Conservation (phyloP, 1,139 yeast species). For the Lodderomyces orthopsilosis region DNA sequence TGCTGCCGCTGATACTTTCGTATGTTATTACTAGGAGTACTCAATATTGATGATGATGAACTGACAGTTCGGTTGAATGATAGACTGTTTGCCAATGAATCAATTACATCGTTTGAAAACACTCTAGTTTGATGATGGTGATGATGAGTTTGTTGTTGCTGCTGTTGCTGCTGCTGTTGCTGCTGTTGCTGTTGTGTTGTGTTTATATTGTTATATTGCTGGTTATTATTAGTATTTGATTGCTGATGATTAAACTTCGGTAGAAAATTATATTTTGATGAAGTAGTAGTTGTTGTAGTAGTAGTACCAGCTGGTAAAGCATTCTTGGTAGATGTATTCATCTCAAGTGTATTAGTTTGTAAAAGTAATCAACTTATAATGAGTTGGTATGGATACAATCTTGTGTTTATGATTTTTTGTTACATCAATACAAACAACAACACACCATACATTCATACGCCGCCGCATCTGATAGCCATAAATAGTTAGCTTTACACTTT, state of each 20-base stretch:
- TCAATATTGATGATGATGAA: conserved; percentile 35
- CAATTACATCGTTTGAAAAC: conserved; percentile 9
- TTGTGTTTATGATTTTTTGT: not conserved
- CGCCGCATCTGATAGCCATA: no score
- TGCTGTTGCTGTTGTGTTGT: not conserved
- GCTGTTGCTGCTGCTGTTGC: not conserved
- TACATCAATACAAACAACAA: not conserved
- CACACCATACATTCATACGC: no score
- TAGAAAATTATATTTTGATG: conserved; percentile 17
- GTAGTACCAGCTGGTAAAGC: conserved; percentile 6
- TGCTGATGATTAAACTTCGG: conserved; percentile 15
- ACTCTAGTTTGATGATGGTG: conserved; percentile 8
- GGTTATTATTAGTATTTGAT: not conserved
- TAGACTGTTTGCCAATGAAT: conserved; percentile 16
- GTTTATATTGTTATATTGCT: conserved; percentile 1
- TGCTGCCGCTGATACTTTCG: conserved; percentile 23
- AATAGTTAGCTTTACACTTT: no score
- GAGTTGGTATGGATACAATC: not conserved
- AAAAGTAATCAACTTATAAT: no score
- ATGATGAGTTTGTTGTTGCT: not conserved
- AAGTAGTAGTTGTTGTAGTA: conserved; percentile 7
- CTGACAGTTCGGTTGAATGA: conserved; percentile 22
- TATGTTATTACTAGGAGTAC: conserved; percentile 34
- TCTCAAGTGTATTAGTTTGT: not conserved
- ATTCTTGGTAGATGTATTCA: conserved; percentile 6